Percentiles rank a stretch among this genome's conserved stretches.
Evolutionary conservation across 2,329 filamentous ascomycete species (phyloP).

Genomic region (Amauroascus verrucosus): DNA sequence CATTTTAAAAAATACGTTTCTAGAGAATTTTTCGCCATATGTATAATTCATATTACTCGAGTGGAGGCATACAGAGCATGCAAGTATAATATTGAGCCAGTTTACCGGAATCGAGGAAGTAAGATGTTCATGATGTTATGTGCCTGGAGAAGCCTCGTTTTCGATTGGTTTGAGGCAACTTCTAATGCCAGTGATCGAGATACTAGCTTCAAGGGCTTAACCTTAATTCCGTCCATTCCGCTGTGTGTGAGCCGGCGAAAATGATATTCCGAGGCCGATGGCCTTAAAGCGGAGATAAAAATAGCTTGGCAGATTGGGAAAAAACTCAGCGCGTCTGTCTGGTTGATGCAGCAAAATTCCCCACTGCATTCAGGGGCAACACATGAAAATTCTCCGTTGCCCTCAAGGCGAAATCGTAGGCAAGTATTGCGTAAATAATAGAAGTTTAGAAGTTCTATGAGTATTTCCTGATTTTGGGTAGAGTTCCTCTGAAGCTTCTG

Average conservation of each 20-base stretch:
- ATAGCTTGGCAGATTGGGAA: background rate
- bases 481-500: background rate
- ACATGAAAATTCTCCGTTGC: conserved; percentile 1
- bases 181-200: no score
- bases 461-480: background rate
- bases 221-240: background rate
- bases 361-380: background rate
- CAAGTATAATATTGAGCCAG: no score
- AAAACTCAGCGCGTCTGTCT: background rate
- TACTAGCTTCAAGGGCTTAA: background rate
- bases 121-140: no score
- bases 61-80: no score
- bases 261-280: background rate
- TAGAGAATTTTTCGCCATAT: no score
- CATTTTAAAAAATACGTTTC: background rate
- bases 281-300: background rate
- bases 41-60: no score
- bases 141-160: no score
- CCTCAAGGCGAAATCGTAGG: background rate
- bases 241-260: no score
- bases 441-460: no score
- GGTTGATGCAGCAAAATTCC: background rate
- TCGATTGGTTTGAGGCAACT: no score
- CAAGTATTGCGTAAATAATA: no score
- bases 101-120: no score